phyloP scores from a whole-genome alignment of 306 rosid species.

The Parietaria judaica region DNA sequence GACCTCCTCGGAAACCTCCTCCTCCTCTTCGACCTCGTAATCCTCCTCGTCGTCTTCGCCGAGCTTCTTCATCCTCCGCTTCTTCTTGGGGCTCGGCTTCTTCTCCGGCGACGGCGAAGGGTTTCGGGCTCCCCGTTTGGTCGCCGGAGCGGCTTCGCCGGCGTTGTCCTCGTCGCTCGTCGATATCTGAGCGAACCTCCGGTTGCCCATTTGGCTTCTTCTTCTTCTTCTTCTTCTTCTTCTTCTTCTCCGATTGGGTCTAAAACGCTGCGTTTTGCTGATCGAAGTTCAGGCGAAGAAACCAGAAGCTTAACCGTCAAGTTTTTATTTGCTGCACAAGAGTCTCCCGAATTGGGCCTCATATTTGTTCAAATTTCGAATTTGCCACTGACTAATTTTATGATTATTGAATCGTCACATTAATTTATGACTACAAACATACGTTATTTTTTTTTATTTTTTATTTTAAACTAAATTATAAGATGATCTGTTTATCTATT shows the following conservation, averaged over 20 bases:
- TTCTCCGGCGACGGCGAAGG: conserved; percentile 22
- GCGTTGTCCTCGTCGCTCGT: conserved; percentile 80
- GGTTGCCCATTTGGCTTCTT: conserved; percentile 46
- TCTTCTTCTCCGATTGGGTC: not conserved
- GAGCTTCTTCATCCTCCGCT: conserved; percentile 45
- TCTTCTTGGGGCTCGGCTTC: conserved; percentile 18
- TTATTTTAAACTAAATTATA: too few relatives aligned
- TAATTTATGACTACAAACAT: too few relatives aligned
- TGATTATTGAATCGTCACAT: too few relatives aligned
- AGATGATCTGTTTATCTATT: too few relatives aligned
- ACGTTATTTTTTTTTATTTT: too few relatives aligned
- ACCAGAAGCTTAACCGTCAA: conserved; percentile 5
- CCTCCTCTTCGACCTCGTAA: conserved; percentile 2
- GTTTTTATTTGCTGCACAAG: not conserved
- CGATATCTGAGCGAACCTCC: conserved; percentile 61
- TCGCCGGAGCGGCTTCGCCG: conserved; percentile 8
- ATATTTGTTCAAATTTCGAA: not conserved
- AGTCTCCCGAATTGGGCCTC: not conserved
- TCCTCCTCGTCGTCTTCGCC: conserved; percentile 31
- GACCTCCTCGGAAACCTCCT: conserved; percentile 8
- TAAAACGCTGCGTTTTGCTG: conserved; percentile 7
- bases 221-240: too few relatives aligned
- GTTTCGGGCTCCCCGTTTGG: conserved; percentile 1
- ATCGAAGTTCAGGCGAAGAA: not conserved
- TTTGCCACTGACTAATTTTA: conserved; percentile 5